Evolutionary conservation across 2,329 filamentous ascomycete species (phyloP).

Genomic region (Stachybotrys chartarum): DNA sequence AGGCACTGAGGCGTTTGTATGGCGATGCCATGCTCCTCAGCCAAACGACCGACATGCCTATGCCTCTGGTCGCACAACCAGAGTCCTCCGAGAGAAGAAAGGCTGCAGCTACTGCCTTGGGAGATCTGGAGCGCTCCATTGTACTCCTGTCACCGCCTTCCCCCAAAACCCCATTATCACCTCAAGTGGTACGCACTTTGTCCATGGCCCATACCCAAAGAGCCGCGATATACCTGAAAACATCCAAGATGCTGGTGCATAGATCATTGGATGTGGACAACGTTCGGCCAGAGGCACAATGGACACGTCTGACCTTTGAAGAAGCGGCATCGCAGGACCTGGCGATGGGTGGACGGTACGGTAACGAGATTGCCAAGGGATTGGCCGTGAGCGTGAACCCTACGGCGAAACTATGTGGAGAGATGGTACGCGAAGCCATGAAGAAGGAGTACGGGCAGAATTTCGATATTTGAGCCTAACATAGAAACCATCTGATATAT

Average conservation of each 20-base stretch:
- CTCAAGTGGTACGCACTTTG: constrained; percentile 57
- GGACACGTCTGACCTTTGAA: constrained; percentile 51
- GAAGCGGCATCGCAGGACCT: constrained; percentile 57
- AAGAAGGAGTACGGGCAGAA: constrained; percentile 57
- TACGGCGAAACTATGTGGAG: constrained; percentile 61
- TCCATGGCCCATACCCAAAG: constrained; percentile 67
- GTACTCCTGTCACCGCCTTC: constrained; percentile 47
- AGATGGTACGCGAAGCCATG: constrained; percentile 64
- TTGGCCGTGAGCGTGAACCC: constrained; percentile 60
- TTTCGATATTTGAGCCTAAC: constrained; percentile 26
- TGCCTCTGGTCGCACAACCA: constrained; percentile 32
- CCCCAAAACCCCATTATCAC: constrained; percentile 48
- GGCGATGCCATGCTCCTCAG: constrained; percentile 51
- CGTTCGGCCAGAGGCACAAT: constrained; percentile 36
- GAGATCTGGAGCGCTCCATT: constrained; percentile 53
- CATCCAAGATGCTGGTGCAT: constrained; percentile 39
- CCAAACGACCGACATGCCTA: constrained; percentile 25
- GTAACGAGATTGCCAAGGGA: constrained; percentile 57
- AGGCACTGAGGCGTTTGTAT: constrained; percentile 55
- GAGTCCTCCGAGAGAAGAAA: constrained; percentile 27
- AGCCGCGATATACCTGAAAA: constrained; percentile 55
- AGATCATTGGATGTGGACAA: constrained; percentile 31
- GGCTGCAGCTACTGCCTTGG: constrained; percentile 34
- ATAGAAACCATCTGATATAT: background rate
- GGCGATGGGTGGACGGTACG: constrained; percentile 56